These are phyloP conservation scores for Diplosphaera chodatii DNA, from an alignment of 139 green algal species.

Conservation along the genomic window DNA sequence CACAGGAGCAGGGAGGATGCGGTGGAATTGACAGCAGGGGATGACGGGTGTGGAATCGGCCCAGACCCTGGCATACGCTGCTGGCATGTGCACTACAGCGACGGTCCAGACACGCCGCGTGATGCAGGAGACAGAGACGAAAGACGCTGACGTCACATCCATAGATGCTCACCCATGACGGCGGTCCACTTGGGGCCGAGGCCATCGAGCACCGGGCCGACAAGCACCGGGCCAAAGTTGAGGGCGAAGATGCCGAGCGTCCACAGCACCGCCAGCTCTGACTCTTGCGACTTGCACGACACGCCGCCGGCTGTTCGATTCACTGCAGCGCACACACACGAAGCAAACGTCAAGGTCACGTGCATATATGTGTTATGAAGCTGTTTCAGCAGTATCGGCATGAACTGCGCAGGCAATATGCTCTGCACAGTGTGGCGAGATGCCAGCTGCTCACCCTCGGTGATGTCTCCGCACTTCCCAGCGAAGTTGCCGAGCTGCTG, in stretches of 20 bases:
- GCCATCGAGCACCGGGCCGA: conserved; percentile 48
- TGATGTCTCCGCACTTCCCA: background rate
- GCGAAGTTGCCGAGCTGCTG: conserved; percentile 30
- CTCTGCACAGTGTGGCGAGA: no score
- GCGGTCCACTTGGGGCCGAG: conserved; percentile 46
- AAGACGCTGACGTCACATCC: background rate
- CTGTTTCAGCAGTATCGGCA: no score
- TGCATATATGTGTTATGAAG: no score
- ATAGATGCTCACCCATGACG: conserved; percentile 28
- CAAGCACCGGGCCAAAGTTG: conserved; percentile 52
- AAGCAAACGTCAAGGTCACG: no score
- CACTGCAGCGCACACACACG: no score
- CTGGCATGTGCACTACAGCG: no score
- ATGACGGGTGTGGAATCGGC: no score
- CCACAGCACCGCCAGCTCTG: conserved; percentile 45
- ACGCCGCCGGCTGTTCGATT: background rate
- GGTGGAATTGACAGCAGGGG: no score
- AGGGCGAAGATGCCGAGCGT: conserved; percentile 53
- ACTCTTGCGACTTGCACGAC: conserved; percentile 40
- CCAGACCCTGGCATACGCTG: no score
- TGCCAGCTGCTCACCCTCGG: background rate
- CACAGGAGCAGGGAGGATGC: background rate
- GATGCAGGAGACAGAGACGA: background rate
- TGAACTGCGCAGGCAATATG: no score
- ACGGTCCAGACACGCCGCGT: no score